These are phyloP conservation scores for Grosmannia serpens DNA, from an alignment of 2,329 filamentous ascomycete genomes.

Conservation along the genomic window DNA sequence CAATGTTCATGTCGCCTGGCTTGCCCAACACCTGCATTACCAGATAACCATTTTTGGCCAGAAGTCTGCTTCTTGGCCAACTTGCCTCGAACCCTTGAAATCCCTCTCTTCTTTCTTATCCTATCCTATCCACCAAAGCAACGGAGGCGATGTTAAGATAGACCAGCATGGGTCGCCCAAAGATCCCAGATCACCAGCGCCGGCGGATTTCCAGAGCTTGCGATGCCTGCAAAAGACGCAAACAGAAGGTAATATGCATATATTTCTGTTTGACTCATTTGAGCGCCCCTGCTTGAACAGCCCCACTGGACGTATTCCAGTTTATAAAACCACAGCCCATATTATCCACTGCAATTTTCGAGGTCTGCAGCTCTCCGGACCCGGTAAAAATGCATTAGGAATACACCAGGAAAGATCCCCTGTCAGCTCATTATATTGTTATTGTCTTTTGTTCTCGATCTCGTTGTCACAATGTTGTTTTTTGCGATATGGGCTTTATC, in stretches of 20 bases:
- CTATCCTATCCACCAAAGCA: no score
- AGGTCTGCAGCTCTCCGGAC: no score
- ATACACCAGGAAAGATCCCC: no score
- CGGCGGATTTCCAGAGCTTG: slow-evolving; percentile 54
- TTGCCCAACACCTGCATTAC: not conserved
- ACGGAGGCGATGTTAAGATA: not conserved
- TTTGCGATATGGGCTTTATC: not conserved
- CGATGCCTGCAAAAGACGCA: slow-evolving; percentile 52
- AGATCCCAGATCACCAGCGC: slow-evolving; percentile 46
- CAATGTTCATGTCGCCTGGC: not conserved
- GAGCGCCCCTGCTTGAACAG: not conserved
- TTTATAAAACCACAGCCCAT: no score
- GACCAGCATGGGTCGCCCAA: slow-evolving; percentile 36
- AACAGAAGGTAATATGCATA: slow-evolving; percentile 55
- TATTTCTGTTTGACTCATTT: not conserved
- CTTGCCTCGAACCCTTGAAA: not conserved
- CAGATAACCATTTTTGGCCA: not conserved
- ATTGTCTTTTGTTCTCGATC: not conserved
- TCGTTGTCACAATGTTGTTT: not conserved
- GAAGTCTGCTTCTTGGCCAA: not conserved
- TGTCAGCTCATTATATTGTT: not conserved
- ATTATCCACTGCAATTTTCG: no score
- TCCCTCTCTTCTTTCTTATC: not conserved
- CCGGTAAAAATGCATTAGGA: not conserved
- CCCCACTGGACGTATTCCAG: not conserved